A percentile compares a stretch with the other conserved stretches of the same genome.
Conservation (phyloP, 768 basidiomycete species). For the Inosperma sp. region DNA sequence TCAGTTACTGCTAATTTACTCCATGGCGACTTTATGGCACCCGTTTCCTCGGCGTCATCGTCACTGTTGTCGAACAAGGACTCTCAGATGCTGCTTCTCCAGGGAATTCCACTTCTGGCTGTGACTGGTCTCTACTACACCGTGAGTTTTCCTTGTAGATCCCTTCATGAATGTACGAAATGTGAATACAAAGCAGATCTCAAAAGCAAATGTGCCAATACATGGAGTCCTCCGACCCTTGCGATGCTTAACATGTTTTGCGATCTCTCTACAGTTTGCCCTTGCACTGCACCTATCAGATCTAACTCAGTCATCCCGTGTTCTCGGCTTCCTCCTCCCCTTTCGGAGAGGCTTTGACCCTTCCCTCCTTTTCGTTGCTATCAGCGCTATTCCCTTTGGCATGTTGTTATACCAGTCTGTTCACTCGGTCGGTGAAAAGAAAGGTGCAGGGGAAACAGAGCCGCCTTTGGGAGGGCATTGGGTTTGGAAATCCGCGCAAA, state of each 20-base stretch:
- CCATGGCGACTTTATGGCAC: constrained; percentile 28
- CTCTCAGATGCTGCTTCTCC: constrained; percentile 38
- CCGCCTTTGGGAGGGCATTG: constrained; percentile 35
- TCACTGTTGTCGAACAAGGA: constrained; percentile 39
- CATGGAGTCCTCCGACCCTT: constrained; percentile 18
- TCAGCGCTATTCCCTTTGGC: constrained; percentile 46
- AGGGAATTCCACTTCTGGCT: constrained; percentile 36
- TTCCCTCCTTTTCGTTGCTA: constrained; percentile 50
- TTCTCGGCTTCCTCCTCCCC: constrained; percentile 52
- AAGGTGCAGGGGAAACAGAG: constrained; percentile 12
- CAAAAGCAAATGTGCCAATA: constrained; percentile 12
- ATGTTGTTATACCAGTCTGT: constrained; percentile 42
- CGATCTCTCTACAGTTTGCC: constrained; percentile 47
- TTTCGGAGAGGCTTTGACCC: constrained; percentile 49
- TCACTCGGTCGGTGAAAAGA: constrained; percentile 26
- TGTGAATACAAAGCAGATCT: constrained; percentile 10
- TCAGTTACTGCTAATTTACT: constrained; percentile 40
- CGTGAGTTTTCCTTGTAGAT: too few species aligned
- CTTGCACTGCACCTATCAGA: constrained; percentile 51
- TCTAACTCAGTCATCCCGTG: constrained; percentile 44
- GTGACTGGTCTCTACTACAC: constrained; percentile 17
- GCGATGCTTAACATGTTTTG: constrained; percentile 38
- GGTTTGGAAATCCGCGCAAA: constrained; percentile 31
- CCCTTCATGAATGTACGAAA: too few species aligned
- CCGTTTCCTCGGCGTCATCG: constrained; percentile 23